Evolutionary conservation across 2,329 filamentous ascomycete species (phyloP).

Genomic region (Mycocentrospora acerina): DNA sequence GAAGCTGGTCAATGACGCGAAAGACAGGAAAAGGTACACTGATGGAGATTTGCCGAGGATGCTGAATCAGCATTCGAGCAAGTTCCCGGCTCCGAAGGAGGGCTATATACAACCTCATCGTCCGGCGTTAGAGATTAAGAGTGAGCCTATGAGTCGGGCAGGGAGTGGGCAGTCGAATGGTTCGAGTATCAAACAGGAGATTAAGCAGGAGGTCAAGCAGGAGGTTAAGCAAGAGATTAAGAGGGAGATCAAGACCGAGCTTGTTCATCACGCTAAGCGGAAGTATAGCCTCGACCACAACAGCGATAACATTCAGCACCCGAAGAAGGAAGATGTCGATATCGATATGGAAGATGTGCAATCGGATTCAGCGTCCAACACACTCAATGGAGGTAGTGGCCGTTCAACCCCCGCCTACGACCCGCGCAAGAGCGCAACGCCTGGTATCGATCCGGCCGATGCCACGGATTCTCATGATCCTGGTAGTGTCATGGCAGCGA

Average conservation of each 20-base stretch:
- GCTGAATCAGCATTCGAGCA: slow-evolving; percentile 55
- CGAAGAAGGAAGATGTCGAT: slow-evolving; percentile 28
- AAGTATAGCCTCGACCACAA: slow-evolving; percentile 66
- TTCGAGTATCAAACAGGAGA: slow-evolving; percentile 5
- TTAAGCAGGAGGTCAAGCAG: slow-evolving; percentile 15
- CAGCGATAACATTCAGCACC: slow-evolving; percentile 69
- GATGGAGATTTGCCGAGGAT: slow-evolving; percentile 62
- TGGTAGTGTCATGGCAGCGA: slow-evolving; percentile 20
- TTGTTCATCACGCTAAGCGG: slow-evolving; percentile 75
- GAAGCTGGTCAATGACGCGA: slow-evolving; percentile 80
- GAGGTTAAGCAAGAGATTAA: slow-evolving; percentile 21
- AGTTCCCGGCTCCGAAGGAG: slow-evolving; percentile 38
- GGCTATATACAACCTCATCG: slow-evolving; percentile 22
- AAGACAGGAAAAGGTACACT: slow-evolving; percentile 73
- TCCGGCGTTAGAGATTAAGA: slow-evolving; percentile 22
- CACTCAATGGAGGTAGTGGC: slow-evolving; percentile 24
- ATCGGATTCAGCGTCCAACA: slow-evolving; percentile 25
- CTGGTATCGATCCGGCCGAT: slow-evolving; percentile 12
- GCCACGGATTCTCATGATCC: slow-evolving; percentile 7
- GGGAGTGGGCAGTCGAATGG: slow-evolving; percentile 20
- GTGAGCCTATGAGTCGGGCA: slow-evolving; percentile 26
- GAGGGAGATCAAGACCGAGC: slow-evolving; percentile 25
- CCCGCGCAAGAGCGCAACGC: slow-evolving; percentile 16
- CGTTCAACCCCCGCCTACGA: slow-evolving; percentile 30
- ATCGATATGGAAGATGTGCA: slow-evolving; percentile 32